phyloP scores from a whole-genome alignment of 225 moss, liverwort and hornwort genomes.

The Straminergon stramineum region DNA sequence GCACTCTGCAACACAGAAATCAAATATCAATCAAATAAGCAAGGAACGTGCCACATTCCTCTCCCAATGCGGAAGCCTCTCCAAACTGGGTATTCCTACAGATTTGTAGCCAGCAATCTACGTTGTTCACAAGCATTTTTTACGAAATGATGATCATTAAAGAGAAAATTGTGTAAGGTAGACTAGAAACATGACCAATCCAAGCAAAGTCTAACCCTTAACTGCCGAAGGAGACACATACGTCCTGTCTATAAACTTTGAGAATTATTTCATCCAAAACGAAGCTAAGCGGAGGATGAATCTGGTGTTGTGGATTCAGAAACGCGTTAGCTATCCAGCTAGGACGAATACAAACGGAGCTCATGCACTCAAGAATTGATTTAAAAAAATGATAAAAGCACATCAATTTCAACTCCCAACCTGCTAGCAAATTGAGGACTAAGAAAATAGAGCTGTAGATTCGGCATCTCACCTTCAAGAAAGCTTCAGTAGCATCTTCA shows the following conservation, averaged over 20 bases:
- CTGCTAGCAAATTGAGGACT: neutral
- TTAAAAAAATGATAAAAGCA: neutral
- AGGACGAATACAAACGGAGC: neutral
- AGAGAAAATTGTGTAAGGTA: neutral
- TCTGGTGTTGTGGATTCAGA: neutral
- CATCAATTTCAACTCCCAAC: neutral
- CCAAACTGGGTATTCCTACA: neutral
- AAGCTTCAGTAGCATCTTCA: slow-evolving; percentile 34
- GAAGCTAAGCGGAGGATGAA: neutral
- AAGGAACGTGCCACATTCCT: neutral
- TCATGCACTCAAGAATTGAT: neutral
- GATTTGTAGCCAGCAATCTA: neutral
- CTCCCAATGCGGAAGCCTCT: neutral
- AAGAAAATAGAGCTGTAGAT: neutral
- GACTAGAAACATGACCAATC: neutral
- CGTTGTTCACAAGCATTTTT: neutral
- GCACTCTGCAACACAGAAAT: neutral
- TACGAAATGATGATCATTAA: neutral
- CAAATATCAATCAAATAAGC: neutral
- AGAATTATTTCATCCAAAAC: neutral
- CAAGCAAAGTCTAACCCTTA: neutral
- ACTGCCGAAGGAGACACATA: neutral
- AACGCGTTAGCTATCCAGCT: neutral
- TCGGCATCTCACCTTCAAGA: neutral
- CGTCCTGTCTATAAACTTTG: neutral